phyloP scores from a whole-genome alignment of 2,329 filamentous ascomycete species.

The Zymoseptoria passerinii region DNA sequence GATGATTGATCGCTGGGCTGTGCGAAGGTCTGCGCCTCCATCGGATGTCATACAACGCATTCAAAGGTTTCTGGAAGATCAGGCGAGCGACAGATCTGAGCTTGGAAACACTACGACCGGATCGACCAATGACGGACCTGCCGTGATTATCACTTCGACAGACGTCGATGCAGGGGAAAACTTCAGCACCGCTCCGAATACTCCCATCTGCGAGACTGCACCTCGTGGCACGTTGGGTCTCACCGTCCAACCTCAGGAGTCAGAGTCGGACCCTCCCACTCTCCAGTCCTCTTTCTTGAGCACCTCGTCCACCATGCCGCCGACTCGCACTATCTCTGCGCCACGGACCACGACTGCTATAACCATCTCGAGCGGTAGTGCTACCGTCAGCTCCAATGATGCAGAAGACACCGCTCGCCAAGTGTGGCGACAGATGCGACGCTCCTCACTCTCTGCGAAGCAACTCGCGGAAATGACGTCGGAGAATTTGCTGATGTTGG shows the following conservation, averaged over 20 bases:
- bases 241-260: not conserved
- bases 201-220: conserved; percentile 4
- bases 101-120: not conserved
- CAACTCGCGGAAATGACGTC: conserved; percentile 18
- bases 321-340: conserved; percentile 8
- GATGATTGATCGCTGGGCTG: conserved; percentile 20
- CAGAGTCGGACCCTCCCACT: not conserved
- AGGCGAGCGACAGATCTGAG: not conserved
- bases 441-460: conserved; percentile 21
- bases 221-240: not conserved
- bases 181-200: conserved; percentile 1
- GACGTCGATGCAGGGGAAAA: conserved; percentile 10
- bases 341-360: conserved; percentile 8
- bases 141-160: conserved; percentile 16
- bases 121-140: conserved; percentile 9
- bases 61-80: conserved; percentile 5
- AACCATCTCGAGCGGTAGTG: conserved; percentile 1
- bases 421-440: conserved; percentile 34
- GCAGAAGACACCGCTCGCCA: conserved; percentile 26
- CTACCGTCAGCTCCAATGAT: conserved; percentile 4
- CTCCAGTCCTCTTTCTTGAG: conserved; percentile 1
- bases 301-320: conserved; percentile 5
- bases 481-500: conserved; percentile 18
- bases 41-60: conserved; percentile 9
- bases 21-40: conserved; percentile 1